A percentile compares a stretch with the other conserved stretches of the same genome.
These are phyloP conservation scores for Dendrobium huoshanense DNA, from an alignment of 106 monocot species.

Conservation along the genomic window DNA sequence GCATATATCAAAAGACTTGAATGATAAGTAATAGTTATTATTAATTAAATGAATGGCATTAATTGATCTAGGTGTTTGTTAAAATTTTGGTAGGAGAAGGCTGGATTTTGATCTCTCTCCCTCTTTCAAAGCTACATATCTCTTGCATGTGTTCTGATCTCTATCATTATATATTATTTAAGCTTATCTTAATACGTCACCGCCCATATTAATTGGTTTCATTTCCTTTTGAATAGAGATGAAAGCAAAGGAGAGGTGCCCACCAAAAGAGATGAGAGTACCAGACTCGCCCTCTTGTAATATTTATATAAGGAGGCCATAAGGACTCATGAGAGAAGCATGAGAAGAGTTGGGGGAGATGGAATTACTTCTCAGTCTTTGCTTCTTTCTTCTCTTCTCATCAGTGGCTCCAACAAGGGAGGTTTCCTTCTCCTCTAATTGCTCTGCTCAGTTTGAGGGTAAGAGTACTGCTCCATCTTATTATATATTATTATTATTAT, in stretches of 20 bases:
- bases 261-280: not conserved
- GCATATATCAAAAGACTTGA: too few species aligned
- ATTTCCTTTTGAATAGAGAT: not conserved
- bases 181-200: not conserved
- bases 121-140: too few species aligned
- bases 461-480: not conserved
- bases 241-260: conserved; percentile 3
- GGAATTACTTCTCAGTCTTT: not conserved
- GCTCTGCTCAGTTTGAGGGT: conserved; percentile 23
- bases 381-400: conserved; percentile 26
- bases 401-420: conserved; percentile 17
- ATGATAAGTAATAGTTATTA: too few species aligned
- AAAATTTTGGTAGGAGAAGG: too few species aligned
- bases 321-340: not conserved
- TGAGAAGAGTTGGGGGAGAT: not conserved
- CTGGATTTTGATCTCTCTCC: too few species aligned
- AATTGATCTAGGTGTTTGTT: too few species aligned
- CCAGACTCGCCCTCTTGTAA: not conserved
- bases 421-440: conserved; percentile 8
- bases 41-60: too few species aligned
- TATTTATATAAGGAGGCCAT: not conserved
- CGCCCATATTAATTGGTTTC: not conserved
- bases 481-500: not conserved
- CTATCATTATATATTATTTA: not conserved
- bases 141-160: too few species aligned